A percentile compares a stretch with the other conserved stretches of the same genome.
phyloP scores from a whole-genome alignment of 306 rosid species.

The Coriaria nepalensis region DNA sequence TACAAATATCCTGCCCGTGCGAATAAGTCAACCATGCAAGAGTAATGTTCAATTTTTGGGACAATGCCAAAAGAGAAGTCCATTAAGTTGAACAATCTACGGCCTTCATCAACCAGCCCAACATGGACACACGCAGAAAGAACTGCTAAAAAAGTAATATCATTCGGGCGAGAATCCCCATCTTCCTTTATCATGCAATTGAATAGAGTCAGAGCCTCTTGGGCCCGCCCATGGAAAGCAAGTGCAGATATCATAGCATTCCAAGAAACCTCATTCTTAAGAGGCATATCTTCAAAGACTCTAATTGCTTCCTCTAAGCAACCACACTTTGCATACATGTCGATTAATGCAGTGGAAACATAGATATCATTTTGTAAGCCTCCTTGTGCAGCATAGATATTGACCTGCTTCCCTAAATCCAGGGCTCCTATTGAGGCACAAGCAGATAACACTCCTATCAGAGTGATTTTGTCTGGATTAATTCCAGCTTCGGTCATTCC shows the following conservation, averaged over 20 bases:
- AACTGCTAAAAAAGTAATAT: slow-evolving; percentile 72
- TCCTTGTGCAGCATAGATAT: slow-evolving; percentile 52
- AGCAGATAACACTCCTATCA: slow-evolving; percentile 61
- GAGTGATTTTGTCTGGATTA: slow-evolving; percentile 56
- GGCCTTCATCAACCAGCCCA: slow-evolving; percentile 65
- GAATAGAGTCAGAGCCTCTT: slow-evolving; percentile 58
- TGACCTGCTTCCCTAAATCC: slow-evolving; percentile 56
- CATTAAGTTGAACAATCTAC: slow-evolving; percentile 57
- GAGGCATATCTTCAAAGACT: slow-evolving; percentile 63
- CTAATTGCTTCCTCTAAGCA: slow-evolving; percentile 57
- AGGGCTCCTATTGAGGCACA: slow-evolving; percentile 73
- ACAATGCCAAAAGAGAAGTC: slow-evolving; percentile 47
- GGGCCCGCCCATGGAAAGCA: slow-evolving; percentile 81
- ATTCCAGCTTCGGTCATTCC: slow-evolving; percentile 42
- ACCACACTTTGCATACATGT: slow-evolving; percentile 95
- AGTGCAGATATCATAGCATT: slow-evolving; percentile 91
- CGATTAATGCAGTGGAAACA: slow-evolving; percentile 70
- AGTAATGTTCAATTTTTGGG: slow-evolving; percentile 85
- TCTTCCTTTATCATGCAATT: slow-evolving; percentile 51
- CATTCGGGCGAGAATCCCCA: slow-evolving; percentile 49
- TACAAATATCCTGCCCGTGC: slow-evolving; percentile 69
- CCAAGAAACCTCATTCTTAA: slow-evolving; percentile 83
- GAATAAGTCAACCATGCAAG: slow-evolving; percentile 88
- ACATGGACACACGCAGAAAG: slow-evolving; percentile 95
- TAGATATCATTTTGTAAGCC: slow-evolving; percentile 47